Conservation (phyloP, 1,139 yeast species). For the Kodamaea alishanica region DNA sequence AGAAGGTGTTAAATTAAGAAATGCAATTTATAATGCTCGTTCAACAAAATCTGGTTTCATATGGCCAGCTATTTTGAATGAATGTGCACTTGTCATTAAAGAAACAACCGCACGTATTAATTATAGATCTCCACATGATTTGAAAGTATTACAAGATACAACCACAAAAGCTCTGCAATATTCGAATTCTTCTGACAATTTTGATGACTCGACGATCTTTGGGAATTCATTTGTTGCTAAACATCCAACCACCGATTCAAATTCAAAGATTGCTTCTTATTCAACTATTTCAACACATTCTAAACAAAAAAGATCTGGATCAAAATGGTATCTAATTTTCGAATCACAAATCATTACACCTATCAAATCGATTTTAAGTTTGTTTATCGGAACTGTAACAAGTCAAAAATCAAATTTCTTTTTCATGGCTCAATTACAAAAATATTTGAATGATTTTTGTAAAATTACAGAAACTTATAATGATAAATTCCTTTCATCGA, state of each 20-base stretch:
- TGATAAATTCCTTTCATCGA: conserved; percentile 15
- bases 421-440: conserved; percentile 1
- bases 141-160: conserved; percentile 24
- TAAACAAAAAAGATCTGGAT: neutral
- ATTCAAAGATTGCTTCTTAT: neutral
- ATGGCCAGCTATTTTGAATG: conserved; percentile 60
- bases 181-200: conserved; percentile 1
- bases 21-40: conserved; percentile 51
- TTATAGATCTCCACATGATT: conserved; percentile 30
- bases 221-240: conserved; percentile 25
- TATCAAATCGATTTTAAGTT: conserved; percentile 10
- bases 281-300: neutral
- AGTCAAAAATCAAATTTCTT: neutral
- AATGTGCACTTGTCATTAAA: conserved; percentile 53
- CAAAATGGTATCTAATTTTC: conserved; percentile 10
- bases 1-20: conserved; percentile 43
- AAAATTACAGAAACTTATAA: conserved; percentile 4
- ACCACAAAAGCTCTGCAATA: conserved; percentile 15
- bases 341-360: conserved; percentile 14
- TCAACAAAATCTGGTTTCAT: conserved; percentile 38
- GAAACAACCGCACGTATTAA: conserved; percentile 43
- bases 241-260: neutral
- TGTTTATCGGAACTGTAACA: neutral
- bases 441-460: neutral
- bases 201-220: conserved; percentile 26